Evolutionary conservation across 106 monocot genomes (phyloP).

Genomic region (Chionographis japonica): DNA sequence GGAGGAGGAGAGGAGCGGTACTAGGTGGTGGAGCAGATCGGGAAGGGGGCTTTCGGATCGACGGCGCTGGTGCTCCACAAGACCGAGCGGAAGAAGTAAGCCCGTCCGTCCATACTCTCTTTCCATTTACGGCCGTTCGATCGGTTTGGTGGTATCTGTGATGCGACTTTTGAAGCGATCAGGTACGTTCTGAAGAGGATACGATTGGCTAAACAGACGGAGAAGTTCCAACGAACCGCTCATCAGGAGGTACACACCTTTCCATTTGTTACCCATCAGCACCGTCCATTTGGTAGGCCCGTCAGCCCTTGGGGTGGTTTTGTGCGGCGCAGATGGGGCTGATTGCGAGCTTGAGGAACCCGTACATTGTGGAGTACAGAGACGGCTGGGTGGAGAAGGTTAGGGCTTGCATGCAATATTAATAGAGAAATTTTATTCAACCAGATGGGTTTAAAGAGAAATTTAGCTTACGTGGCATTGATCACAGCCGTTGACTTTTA

Average conservation of each 20-base stretch:
- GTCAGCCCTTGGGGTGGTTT: no score
- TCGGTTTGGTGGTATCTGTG: no score
- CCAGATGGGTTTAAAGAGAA: no score
- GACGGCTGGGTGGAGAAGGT: constrained; percentile 97
- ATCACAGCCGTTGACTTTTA: no score
- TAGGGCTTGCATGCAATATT: background rate
- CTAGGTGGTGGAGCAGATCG: constrained; percentile 60
- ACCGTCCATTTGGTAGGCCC: no score
- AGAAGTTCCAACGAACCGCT: constrained; percentile 64
- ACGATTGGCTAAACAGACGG: constrained; percentile 51
- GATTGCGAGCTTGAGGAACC: constrained; percentile 75
- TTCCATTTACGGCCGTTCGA: background rate
- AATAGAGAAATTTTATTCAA: no score
- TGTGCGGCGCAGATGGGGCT: constrained; percentile 56
- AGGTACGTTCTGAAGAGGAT: constrained; percentile 74
- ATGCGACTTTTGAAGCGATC: no score
- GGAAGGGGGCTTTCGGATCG: constrained; percentile 50
- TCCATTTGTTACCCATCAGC: no score
- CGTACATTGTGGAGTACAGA: constrained; percentile 81
- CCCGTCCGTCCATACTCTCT: no score
- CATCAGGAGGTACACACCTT: constrained; percentile 46
- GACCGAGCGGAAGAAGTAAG: constrained; percentile 48
- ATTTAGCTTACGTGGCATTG: no score
- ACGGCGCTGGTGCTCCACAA: constrained; percentile 47
- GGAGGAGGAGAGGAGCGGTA: constrained; percentile 34